Base-by-base conservation (phyloP, 2,329 filamentous ascomycete species). In the Aspergillus sp. region DNA sequence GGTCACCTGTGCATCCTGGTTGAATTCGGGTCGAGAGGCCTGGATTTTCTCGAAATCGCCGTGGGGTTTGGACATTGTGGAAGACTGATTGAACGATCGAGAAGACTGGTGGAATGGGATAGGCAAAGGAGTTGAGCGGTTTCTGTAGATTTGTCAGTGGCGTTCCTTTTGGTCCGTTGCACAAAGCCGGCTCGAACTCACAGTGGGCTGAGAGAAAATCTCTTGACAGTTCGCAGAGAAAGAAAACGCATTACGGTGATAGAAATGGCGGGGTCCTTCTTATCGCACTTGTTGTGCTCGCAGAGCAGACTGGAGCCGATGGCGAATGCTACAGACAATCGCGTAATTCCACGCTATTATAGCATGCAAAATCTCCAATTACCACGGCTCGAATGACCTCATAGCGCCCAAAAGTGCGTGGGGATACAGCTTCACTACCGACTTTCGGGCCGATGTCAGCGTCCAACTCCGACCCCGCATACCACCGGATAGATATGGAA, bases 1-100 rank as follows among this genome's bases (percentile, higher is more conserved):
- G 13, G 57, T 65, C 44, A 67, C 53, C 35, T 59, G 52, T 6
- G 54, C 46, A 28, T 65, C 54, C 27, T 49, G 55, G 26, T 63
- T 56, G 53, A 69, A 74, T 32, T 70, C 64, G 28, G 67, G 70
- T 31, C 71, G 66, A 6, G 66, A 64, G 27, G 64, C 66, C 52
- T 73, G 64, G 33, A 67, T 53, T 48, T 68, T 56, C 13, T 57
- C 57, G 47, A 72, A 72, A 31, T 66, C 56, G 27, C 55, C 47
- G 7, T 47, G 27, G 9, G 46, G 45, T 42, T 51, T 62, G 36
- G 54, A 58, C 49, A 59, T 61, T 11, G 43, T 49, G 34, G 50
- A 44, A 10, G 56, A 55, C 32, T 51, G 48, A 39, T 44, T 60
- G 27, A 61, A 40, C 5, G 37, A 33, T 45, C 51, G 50, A 29